These are phyloP conservation scores for Sanguinoderma infundibulare DNA, from an alignment of 1,284 basidiomycete species.

Conservation along the genomic window DNA sequence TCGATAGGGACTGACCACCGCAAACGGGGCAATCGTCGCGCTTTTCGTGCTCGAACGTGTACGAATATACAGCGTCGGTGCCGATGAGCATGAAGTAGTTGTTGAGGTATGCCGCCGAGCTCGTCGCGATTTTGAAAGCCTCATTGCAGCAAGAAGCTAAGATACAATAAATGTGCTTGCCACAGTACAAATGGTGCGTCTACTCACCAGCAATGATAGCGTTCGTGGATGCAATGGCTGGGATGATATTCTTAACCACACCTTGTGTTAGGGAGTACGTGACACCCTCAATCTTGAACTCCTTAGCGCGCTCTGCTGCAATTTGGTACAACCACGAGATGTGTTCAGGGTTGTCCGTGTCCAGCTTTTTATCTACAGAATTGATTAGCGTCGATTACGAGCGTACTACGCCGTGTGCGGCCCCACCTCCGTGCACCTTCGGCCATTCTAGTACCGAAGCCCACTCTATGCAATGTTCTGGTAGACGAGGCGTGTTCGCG, in stretches of 20 bases:
- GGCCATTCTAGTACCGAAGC: conserved; percentile 99
- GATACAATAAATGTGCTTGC: background rate
- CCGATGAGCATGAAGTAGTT: conserved; percentile 99
- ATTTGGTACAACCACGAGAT: conserved; percentile 92
- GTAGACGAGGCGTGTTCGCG: conserved; percentile 96
- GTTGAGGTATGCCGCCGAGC: conserved; percentile 91
- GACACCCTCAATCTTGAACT: conserved; percentile 97
- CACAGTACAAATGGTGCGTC: background rate
- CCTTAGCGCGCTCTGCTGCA: conserved; percentile 82
- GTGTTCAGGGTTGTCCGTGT: conserved; percentile 96
- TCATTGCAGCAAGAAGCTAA: conserved; percentile 97
- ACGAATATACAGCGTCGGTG: conserved; percentile 96
- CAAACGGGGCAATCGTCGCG: conserved; percentile 96
- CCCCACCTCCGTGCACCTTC: conserved; percentile 80
- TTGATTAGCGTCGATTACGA: background rate
- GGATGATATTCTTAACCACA: conserved; percentile 99
- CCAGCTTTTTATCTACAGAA: conserved; percentile 85
- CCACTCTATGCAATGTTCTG: conserved; percentile 99
- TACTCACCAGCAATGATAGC: conserved; percentile 89
- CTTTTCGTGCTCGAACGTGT: conserved; percentile 96
- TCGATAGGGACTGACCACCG: conserved; percentile 85
- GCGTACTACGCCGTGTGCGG: background rate
- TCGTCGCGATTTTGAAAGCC: conserved; percentile 98
- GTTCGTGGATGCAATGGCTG: conserved; percentile 96
- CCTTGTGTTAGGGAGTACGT: conserved; percentile 98